Evolutionary conservation across 257 asterid genomes (phyloP).

Genomic region (Nicotiana knightiana): DNA sequence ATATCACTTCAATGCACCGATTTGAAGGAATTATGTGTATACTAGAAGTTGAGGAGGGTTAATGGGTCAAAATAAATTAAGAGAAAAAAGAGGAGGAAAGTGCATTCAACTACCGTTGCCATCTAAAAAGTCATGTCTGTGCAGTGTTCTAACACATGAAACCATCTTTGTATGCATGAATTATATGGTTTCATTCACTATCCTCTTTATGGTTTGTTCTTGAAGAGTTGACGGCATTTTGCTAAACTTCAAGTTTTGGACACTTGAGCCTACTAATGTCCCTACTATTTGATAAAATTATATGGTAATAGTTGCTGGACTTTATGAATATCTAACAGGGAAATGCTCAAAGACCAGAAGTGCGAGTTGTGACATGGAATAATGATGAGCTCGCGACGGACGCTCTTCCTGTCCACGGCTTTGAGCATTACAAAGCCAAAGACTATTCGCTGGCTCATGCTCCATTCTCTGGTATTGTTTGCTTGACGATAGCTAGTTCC

Average conservation of each 20-base stretch:
- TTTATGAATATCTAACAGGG: conserved; percentile 43
- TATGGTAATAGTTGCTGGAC: neutral
- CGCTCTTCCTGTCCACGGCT: conserved; percentile 90
- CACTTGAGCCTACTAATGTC: neutral
- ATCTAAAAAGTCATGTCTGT: neutral
- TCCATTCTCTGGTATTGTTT: conserved; percentile 75
- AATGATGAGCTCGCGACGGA: conserved; percentile 96
- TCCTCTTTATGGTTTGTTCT: neutral
- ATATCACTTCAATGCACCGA: neutral
- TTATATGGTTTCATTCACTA: neutral
- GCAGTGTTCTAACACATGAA: conserved; percentile 6
- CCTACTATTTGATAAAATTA: neutral
- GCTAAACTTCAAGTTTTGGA: conserved; percentile 4
- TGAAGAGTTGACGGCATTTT: neutral
- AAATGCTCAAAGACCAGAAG: conserved; percentile 98
- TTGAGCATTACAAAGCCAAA: conserved; percentile 97
- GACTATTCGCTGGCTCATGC: conserved; percentile 96
- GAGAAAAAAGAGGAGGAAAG: neutral
- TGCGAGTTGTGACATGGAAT: conserved; percentile 89
- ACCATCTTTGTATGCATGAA: neutral
- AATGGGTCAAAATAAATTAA: neutral
- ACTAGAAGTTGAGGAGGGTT: neutral
- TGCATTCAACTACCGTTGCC: neutral
- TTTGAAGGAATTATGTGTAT: neutral
- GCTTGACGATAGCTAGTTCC: neutral